Evolutionary conservation across 1,284 basidiomycete genomes (phyloP), one percentile per base, ranked within the genome.

Genomic region (Exobasidium cylindrosporum): DNA sequence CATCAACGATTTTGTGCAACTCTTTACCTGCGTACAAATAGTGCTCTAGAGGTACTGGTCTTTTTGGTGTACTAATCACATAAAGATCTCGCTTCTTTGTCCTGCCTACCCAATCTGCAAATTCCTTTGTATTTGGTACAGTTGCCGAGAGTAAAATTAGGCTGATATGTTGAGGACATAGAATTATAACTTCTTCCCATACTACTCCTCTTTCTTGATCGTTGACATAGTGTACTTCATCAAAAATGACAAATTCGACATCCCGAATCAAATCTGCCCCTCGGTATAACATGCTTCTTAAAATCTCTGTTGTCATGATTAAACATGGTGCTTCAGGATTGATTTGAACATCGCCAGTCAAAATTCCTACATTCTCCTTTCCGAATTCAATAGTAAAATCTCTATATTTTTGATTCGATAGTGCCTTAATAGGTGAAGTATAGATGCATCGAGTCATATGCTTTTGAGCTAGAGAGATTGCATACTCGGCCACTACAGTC

Each of bases 71-170:
- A 24, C 91, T 96, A 69, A 99, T 97, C 58, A 99, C 96, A 80
- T 97, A 98, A 62, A 99, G 97, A 73, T 98, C 93, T 81, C 97
- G 98, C 84, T 93, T 96, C 84, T 98, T 98, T 0, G 96, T 99
- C 10, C 96, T 89, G 1, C 96, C 96, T 63, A 98, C 95, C 96
- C 96, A 99, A 74, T 95, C 94, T 1, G 96, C 96, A 78, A 98
- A 99, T 78, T 98, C 96, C 74, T 90, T 92, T 1, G 94, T 92
- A 77, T 99, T 99, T 2, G 96, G 95, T 0, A 99, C 96, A 0
- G 96, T 99, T 0, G 96, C 96, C 1, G 95, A 97, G 14, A 99
- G 84, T 31, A 99, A 84, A 62, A 99, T 77, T 4, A 78, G 62
- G 59, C 71, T 79, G 64, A 78, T 70, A 58, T 79, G 77, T 58